A percentile compares a stretch with the other conserved stretches of the same genome.
phyloP scores from a whole-genome alignment of 176 grass and related monocot species.

The Carex cristatella region DNA sequence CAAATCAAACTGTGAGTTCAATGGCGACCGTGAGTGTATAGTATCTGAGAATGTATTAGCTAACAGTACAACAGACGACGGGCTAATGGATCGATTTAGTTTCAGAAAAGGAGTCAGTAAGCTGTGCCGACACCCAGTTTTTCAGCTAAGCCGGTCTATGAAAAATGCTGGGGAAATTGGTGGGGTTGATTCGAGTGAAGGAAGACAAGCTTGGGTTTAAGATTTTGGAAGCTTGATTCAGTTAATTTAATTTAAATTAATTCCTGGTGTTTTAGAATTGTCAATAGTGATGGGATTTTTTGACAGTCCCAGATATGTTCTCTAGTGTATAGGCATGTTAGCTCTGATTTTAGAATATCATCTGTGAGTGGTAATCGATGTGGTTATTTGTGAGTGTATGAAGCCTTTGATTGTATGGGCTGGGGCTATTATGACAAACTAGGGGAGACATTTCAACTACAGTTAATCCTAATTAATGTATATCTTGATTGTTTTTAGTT shows the following conservation, averaged over 20 bases:
- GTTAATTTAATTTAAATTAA: slow-evolving; percentile 7
- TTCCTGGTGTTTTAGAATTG: slow-evolving; percentile 39
- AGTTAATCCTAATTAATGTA: slow-evolving; percentile 18
- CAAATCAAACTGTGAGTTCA: not conserved
- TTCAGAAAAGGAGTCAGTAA: slow-evolving; percentile 90
- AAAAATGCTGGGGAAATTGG: slow-evolving; percentile 57
- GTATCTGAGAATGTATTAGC: slow-evolving; percentile 38
- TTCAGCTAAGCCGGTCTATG: slow-evolving; percentile 73
- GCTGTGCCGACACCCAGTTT: slow-evolving; percentile 82
- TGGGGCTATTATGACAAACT: not conserved
- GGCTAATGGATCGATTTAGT: slow-evolving; percentile 56
- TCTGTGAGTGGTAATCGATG: slow-evolving; percentile 28
- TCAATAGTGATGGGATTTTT: slow-evolving; percentile 18
- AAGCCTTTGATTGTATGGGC: not conserved
- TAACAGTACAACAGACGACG: slow-evolving; percentile 34
- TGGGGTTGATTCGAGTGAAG: slow-evolving; percentile 53
- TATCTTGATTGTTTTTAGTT: slow-evolving; percentile 17
- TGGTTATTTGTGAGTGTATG: slow-evolving; percentile 26
- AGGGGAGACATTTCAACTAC: slow-evolving; percentile 3
- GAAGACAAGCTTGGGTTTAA: slow-evolving; percentile 81
- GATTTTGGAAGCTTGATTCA: slow-evolving; percentile 21
- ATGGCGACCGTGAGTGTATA: slow-evolving; percentile 15
- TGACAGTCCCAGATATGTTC: slow-evolving; percentile 24
- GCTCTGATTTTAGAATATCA: slow-evolving; percentile 41
- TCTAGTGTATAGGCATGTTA: slow-evolving; percentile 40